Evolutionary conservation across 2,329 filamentous ascomycete genomes (phyloP), one percentile per base, ranked within the genome.

Genomic region (Colletotrichum agaves): DNA sequence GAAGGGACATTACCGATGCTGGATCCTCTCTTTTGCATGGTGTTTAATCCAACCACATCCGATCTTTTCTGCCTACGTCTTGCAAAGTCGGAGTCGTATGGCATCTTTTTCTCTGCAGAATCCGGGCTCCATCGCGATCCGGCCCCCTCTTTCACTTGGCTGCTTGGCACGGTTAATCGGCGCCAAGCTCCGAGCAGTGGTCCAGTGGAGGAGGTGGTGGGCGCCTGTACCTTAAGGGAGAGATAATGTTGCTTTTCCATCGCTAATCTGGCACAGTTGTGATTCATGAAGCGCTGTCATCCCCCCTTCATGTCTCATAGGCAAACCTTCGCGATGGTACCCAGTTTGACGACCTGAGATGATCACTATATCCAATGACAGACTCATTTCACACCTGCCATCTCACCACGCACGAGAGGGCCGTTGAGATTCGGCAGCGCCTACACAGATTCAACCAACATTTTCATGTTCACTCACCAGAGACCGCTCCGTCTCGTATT

Each of bases 31-130:
- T 46, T 27, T 43, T 52, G 35, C 50, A 63, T 35, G 31, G 60
- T 67, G 27, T 67, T 39, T 63, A 58, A 19, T 33, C 58, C 33
- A 33, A 43, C 37, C 35, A 10, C 37, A 35, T 17, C 31, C 35
- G 35, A 61, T 52, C 46, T 61, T 35, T 52, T 31, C 65, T 65
- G 27, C 60, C 41, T 13, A 68, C 61, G 31, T 39, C 23, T 15
- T 53, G 13, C 43, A 7, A 53, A 6, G n/a, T 53, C 27, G 27
- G 27, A 27, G 27, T 7, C 27, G 27, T 27, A 27, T 1, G 6
- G 27, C 27, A 7, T 4, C 27, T 21, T 23, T 1, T 19, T 44
- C 7, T 27, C 17, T 15, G 17, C 17, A 52, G 27, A 52, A 3
- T 10, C 55, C 39, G 17, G 41, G 13, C 39, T 21, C 39, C 44